Evolutionary conservation across 495 filamentous ascomycete genomes (phyloP).

Genomic region (Xylaria grammica): DNA sequence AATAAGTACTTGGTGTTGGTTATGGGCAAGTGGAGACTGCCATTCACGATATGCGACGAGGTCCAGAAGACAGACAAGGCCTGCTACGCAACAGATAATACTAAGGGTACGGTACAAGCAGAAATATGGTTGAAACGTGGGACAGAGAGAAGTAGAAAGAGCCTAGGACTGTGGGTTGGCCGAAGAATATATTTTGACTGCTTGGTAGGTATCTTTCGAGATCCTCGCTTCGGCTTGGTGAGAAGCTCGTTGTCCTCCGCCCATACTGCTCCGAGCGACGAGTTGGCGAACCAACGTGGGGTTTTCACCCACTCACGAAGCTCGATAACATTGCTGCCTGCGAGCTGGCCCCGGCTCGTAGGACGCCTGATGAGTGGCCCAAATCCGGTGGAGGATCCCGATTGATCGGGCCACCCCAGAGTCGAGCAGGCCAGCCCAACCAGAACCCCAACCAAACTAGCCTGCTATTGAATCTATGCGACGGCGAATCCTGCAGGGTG

Average conservation of each 20-base stretch:
- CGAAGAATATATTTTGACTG: not conserved
- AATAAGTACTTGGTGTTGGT: not conserved
- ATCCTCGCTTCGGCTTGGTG: not conserved
- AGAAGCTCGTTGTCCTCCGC: constrained; percentile 1
- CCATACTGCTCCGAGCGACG: not conserved
- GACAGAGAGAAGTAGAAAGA: not conserved
- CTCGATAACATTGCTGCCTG: constrained; percentile 6
- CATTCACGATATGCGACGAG: not conserved
- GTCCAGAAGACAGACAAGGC: not conserved
- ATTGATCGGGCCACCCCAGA: constrained; percentile 23
- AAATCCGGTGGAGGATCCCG: not conserved
- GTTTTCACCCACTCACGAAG: not conserved
- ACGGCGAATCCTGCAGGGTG: constrained; percentile 26
- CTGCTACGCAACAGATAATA: not conserved
- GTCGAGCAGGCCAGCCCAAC: constrained; percentile 28
- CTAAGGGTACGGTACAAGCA: not conserved
- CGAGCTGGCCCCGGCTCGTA: not conserved
- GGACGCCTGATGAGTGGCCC: not conserved
- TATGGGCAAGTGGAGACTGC: not conserved
- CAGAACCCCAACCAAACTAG: not conserved
- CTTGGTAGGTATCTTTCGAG: not conserved
- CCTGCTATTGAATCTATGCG: constrained; percentile 5
- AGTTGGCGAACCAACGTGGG: not conserved
- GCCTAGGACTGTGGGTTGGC: not conserved
- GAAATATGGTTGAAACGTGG: not conserved